Evolutionary conservation across 108 stramenopile genomes (phyloP), one percentile per base, ranked within the genome.

Genomic region (Licmophora abbreviata): DNA sequence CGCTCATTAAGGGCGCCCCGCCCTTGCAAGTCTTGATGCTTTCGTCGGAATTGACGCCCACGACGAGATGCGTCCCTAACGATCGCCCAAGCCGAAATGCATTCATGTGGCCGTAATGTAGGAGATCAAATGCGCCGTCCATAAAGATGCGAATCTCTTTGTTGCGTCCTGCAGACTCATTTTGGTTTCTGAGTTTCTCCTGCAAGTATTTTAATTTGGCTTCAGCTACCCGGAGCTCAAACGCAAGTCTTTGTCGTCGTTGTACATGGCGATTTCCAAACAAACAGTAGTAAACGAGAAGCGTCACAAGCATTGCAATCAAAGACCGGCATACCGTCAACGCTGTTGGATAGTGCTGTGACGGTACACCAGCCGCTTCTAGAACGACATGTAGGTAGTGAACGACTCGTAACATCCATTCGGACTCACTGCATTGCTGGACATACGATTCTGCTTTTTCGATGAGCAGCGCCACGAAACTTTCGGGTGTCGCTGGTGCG

Each of bases 51-150:
- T 97, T 97, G 29, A 99, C 83, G 7, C 99, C 99, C 0, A 98
- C 99, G 32, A 99, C 75, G 14, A 99, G 74, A 44, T 94, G 69
- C 17, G 95, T 96, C 11, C 99, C 99, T 11, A 99, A 69, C 0
- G 94, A 84, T 27, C 80, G 60, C 2, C 88, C 99, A 48, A 97
- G 80, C 10, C 99, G 95, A 63, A 99, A 98, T 2, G 99, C 99
- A 61, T 99, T 99, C 92, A 97, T 96, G 67, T 98, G 97, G 5
- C 97, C 97, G 57, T 85, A 98, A 59, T 98, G 97, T 88, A 95
- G 92, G 64, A 95, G 68, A 66, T 98, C 97, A 59, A 98, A 98
- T 34, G 93, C 95, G 24, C 97, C 97, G 57, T 98, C 97, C 85
- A 98, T 93, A 69, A 95, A 98, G 40, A 96, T 95, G 17, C 92